Percentiles rank a stretch among this genome's conserved stretches.
Evolutionary conservation across 306 rosid genomes (phyloP).

Genomic region (Hylodesmum podocarpum): DNA sequence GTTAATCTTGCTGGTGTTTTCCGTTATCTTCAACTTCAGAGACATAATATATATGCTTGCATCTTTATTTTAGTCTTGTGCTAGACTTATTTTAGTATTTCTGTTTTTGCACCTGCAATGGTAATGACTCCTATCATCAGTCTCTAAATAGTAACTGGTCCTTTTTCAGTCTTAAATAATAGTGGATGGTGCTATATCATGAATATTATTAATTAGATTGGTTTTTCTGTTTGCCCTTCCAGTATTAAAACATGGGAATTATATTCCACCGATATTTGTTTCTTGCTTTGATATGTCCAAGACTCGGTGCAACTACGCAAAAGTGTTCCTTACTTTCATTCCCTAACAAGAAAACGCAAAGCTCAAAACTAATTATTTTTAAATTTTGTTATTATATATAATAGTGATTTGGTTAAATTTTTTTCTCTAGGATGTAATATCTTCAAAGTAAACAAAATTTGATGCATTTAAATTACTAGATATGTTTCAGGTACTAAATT

Average conservation of each 20-base stretch:
- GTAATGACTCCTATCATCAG: constrained; percentile 2
- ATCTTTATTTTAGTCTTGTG: constrained; percentile 10
- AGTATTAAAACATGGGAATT: not conserved
- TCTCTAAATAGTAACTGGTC: not conserved
- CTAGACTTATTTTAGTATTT: not conserved
- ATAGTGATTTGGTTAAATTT: not conserved
- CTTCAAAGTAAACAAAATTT: not conserved
- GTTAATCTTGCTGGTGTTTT: constrained; percentile 39
- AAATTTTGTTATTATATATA: not conserved
- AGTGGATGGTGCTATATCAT: not conserved
- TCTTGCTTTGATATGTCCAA: not conserved
- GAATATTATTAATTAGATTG: not conserved
- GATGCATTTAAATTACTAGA: no score
- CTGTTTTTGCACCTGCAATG: constrained; percentile 12
- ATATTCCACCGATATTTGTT: not conserved
- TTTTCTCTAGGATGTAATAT: not conserved
- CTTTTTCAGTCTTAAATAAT: constrained; percentile 14
- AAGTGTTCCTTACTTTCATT: not conserved
- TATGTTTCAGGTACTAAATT: no score
- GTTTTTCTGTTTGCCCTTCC: not conserved
- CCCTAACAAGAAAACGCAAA: not conserved
- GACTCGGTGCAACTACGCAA: not conserved
- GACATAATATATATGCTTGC: not conserved
- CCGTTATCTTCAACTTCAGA: not conserved
- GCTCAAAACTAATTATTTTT: not conserved